Conservation (phyloP, 2,329 filamentous ascomycete species). For the Elsinoe batatas region DNA sequence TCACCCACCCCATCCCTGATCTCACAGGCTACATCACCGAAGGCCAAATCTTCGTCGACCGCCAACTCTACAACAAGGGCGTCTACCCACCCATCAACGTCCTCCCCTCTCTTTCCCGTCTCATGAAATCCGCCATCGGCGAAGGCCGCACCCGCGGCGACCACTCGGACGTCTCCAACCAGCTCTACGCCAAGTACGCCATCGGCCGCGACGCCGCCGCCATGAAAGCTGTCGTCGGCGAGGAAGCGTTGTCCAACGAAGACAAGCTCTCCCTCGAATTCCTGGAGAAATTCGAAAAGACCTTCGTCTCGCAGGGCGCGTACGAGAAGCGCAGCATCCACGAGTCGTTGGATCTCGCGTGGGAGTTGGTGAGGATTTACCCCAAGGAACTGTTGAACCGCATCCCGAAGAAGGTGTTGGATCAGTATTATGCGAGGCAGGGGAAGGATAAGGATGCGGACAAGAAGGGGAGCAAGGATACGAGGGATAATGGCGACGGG, state of each 20-base stretch:
- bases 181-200: conserved; percentile 98
- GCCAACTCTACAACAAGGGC: conserved; percentile 87
- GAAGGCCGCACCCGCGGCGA: conserved; percentile 95
- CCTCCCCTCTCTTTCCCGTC: conserved; percentile 89
- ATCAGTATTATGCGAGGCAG: conserved; percentile 41
- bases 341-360: conserved; percentile 91
- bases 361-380: conserved; percentile 93
- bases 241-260: conserved; percentile 89
- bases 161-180: conserved; percentile 97
- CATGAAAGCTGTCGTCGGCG: conserved; percentile 99
- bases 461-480: conserved; percentile 26
- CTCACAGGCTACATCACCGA: conserved; percentile 98
- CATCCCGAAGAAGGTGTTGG: conserved; percentile 44
- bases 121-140: conserved; percentile 99
- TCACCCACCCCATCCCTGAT: conserved; percentile 97
- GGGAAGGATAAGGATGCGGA: conserved; percentile 33
- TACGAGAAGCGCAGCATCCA: conserved; percentile 89
- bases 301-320: conserved; percentile 82
- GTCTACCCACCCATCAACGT: conserved; percentile 99
- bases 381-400: conserved; percentile 97
- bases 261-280: conserved; percentile 98
- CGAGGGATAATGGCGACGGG: conserved; percentile 23
- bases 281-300: conserved; percentile 94
- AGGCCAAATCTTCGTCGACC: conserved; percentile 96
- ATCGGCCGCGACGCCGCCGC: conserved; percentile 95